Percentiles rank a stretch among this genome's conserved stretches.
Conservation (phyloP, 2,329 filamentous ascomycete species). For the Cytospora paraplurivora region DNA sequence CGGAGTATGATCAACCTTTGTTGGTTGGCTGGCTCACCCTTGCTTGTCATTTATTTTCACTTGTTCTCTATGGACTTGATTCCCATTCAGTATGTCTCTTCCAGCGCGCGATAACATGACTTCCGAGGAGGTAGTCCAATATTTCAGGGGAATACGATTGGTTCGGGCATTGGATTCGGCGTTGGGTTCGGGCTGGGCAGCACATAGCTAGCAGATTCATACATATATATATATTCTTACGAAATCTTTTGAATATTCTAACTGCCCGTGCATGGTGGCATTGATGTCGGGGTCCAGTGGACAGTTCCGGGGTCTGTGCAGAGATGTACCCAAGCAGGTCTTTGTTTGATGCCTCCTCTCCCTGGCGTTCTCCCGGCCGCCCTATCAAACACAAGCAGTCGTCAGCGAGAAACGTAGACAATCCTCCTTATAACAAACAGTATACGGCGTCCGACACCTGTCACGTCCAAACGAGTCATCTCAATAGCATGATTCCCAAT, state of each 20-base stretch:
- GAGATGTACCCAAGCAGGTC: no score
- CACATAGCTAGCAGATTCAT: background rate
- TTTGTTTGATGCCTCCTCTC: background rate
- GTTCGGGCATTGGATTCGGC: background rate
- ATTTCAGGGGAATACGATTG: background rate
- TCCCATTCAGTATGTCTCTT: background rate
- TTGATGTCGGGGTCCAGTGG: no score
- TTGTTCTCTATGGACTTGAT: background rate
- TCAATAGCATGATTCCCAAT: slow-evolving; percentile 12
- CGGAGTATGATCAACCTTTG: background rate
- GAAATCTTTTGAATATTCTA: background rate
- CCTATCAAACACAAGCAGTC: no score
- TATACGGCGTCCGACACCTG: background rate
- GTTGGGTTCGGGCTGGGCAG: background rate
- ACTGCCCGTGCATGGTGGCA: background rate
- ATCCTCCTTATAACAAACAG: background rate
- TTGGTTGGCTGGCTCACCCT: background rate
- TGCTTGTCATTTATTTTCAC: background rate
- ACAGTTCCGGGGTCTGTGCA: no score
- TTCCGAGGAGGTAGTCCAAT: background rate
- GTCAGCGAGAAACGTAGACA: no score
- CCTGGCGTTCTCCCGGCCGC: background rate
- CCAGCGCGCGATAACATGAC: background rate
- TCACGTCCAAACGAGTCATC: background rate
- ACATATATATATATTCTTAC: background rate